A percentile compares a stretch with the other conserved stretches of the same genome.
phyloP scores from a whole-genome alignment of 768 basidiomycete species.

The Hericium rajendrae region DNA sequence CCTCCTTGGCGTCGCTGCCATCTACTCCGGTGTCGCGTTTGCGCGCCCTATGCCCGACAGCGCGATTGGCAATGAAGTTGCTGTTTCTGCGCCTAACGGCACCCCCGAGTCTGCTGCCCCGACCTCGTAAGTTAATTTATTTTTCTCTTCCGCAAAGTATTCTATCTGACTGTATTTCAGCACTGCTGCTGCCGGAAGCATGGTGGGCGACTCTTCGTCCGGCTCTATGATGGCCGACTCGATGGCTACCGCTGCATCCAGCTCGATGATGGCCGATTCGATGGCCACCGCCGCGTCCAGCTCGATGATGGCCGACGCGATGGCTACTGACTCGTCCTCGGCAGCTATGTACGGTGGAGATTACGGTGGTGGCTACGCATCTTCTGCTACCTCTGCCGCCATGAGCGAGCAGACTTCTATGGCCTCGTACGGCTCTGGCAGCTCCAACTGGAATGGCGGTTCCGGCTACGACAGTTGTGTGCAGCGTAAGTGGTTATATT shows the following conservation, averaged over 20 bases:
- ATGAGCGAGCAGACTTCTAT: constrained; percentile 23
- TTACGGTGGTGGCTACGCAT: constrained; percentile 15
- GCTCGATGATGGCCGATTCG: neutral
- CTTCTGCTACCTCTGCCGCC: constrained; percentile 3
- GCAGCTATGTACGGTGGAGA: constrained; percentile 11
- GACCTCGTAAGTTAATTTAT: neutral
- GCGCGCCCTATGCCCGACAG: constrained; percentile 40
- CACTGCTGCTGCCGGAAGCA: neutral
- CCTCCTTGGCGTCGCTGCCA: constrained; percentile 44
- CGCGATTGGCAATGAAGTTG: constrained; percentile 19
- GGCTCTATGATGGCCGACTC: neutral
- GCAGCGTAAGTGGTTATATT: constrained; percentile 38
- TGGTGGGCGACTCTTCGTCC: neutral
- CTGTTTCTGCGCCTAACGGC: neutral
- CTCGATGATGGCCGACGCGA: neutral
- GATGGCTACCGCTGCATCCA: neutral
- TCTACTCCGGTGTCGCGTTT: constrained; percentile 41
- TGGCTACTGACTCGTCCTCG: neutral
- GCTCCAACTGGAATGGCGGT: constrained; percentile 42
- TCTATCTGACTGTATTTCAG: neutral
- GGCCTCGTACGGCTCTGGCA: constrained; percentile 55
- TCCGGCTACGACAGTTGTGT: constrained; percentile 60
- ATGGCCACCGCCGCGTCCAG: constrained; percentile 10
- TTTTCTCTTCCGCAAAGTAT: neutral
- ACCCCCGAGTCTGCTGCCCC: neutral